Base-by-base conservation (phyloP, 2,329 filamentous ascomycete genomes). In the Xylariales sp. region DNA sequence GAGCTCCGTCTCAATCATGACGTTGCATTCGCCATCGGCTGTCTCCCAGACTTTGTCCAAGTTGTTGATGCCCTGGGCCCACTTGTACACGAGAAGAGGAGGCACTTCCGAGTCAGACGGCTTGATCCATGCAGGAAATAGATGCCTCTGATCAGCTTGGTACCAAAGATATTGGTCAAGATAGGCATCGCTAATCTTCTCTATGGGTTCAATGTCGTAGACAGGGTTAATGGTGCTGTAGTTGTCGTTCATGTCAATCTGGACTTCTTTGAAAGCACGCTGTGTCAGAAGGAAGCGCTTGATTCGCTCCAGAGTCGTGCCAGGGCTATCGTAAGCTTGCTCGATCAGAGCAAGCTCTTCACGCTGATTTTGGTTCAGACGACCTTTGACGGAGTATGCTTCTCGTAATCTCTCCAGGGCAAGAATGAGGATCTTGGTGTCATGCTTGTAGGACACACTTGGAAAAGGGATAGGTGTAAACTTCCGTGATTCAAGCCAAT, bases 241-340 rank as follows among this genome's bases (percentile, higher is more conserved):
- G 59, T 98, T 98, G 69, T 98, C 93, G 63, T 98, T 98, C 93
- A 98, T 98, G 60, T 98, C 93, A 52, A 98, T 98, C 42, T 91
- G 93, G 32, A 98, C 93, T 66, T 98, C 93, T 68, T 98, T 98
- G 77, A 98, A 98, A 1, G 94, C 93, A 62, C 93, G 82, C 61
- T 98, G 93, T 0, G 94, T 98, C 32, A 98, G 79, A 48, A 98
- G 72, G 73, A 97, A 97, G 36, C 93, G 86, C 74, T 98, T 98
- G 69, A 98, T 98, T 44, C 93, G 79, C 49, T 95, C 91, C 44
- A 98, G 65, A 0, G 93, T 97, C 2, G 93, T 98, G 46, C 93
- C 93, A 2, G 94, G 93, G 47, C 90, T 96, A 60, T 98, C 93
- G 54, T 98, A 98, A 4, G 93, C 94, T 65, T 98, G 93, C 60